Evolutionary conservation across 1,139 yeast genomes (phyloP).

Genomic region (Pichia sp.): DNA sequence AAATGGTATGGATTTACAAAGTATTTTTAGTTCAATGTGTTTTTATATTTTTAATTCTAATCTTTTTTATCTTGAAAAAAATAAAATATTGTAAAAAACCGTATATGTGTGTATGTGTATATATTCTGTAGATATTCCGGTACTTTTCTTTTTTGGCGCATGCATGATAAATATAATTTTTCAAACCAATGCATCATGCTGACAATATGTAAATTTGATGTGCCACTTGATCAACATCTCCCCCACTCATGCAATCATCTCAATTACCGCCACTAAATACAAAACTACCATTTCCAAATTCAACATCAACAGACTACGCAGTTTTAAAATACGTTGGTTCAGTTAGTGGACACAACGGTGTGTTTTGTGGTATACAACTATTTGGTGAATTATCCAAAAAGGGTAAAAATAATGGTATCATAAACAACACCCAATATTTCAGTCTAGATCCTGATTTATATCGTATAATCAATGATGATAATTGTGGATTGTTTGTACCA

Average conservation of each 20-base stretch:
- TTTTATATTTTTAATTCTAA: not conserved
- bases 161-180: no score
- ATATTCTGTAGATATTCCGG: no score
- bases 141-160: no score
- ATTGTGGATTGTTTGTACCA: conserved; percentile 71
- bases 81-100: no score
- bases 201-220: no score
- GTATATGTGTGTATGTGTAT: no score
- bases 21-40: not conserved
- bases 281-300: conserved; percentile 8
- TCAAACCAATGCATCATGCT: no score
- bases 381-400: conserved; percentile 52
- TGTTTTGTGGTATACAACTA: conserved; percentile 86
- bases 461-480: conserved; percentile 52
- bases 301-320: conserved; percentile 34
- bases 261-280: conserved; percentile 12
- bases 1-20: not conserved
- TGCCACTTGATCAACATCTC: not conserved
- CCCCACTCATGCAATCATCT: not conserved
- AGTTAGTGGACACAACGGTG: conserved; percentile 67
- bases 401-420: conserved; percentile 78
- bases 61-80: no score
- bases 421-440: conserved; percentile 59
- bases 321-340: conserved; percentile 66
- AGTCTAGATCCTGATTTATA: conserved; percentile 53